These are phyloP conservation scores for Populus euphratica DNA, from an alignment of 345 rosid species.

Conservation along the genomic window DNA sequence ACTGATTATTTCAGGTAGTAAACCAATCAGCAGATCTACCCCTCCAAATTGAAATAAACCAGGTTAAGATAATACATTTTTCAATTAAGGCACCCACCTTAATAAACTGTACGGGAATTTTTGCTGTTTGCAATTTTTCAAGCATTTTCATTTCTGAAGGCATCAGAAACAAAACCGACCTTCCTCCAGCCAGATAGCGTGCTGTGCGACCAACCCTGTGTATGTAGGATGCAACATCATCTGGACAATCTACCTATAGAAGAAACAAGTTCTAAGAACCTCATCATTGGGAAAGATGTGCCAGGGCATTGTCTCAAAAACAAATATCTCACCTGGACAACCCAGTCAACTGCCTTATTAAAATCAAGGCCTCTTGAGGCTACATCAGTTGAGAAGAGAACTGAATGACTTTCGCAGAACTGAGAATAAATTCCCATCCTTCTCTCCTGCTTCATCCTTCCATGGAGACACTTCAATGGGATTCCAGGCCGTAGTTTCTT, in stretches of 20 bases:
- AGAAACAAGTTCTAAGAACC: slow-evolving; percentile 10
- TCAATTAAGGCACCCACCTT: slow-evolving; percentile 46
- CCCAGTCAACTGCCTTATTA: slow-evolving; percentile 93
- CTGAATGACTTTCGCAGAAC: slow-evolving; percentile 73
- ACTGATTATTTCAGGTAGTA: background rate
- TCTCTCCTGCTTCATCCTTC: slow-evolving; percentile 88
- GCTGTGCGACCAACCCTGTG: slow-evolving; percentile 99
- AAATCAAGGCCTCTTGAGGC: slow-evolving; percentile 96
- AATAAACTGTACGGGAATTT: slow-evolving; percentile 60
- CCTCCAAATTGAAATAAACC: background rate
- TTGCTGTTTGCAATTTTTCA: slow-evolving; percentile 70
- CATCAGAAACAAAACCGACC: slow-evolving; percentile 69
- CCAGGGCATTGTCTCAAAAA: background rate
- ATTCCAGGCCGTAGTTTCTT: slow-evolving; percentile 93
- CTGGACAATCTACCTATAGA: slow-evolving; percentile 86
- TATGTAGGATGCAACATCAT: slow-evolving; percentile 84
- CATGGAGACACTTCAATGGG: slow-evolving; percentile 90
- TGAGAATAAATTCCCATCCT: slow-evolving; percentile 79
- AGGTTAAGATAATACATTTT: background rate
- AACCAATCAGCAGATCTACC: background rate
- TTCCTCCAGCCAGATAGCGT: slow-evolving; percentile 68
- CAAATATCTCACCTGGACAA: slow-evolving; percentile 65
- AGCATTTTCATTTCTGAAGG: slow-evolving; percentile 95
- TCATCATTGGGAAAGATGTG: background rate
- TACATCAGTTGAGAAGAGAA: slow-evolving; percentile 91